phyloP scores from a whole-genome alignment of 192 early-diverging fungal genomes.

The Paraglomus brasilianum region DNA sequence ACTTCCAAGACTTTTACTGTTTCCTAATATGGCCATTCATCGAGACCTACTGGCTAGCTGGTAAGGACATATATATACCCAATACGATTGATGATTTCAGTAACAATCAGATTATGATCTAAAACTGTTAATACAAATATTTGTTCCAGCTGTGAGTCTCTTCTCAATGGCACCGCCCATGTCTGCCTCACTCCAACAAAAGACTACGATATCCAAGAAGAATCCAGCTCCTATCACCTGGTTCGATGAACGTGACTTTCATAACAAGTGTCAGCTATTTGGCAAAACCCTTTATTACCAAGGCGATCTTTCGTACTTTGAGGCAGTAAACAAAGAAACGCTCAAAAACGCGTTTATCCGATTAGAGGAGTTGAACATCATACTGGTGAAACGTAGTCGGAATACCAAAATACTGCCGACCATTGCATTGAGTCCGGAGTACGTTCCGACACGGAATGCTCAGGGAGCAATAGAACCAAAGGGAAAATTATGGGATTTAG shows the following conservation, averaged over 20 bases:
- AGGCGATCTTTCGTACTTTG: conserved; percentile 72
- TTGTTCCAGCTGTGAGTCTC: conserved; percentile 31
- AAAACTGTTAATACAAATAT: too few relatives aligned
- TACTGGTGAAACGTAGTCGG: conserved; percentile 52
- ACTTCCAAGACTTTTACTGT: conserved; percentile 67
- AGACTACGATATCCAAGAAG: background rate
- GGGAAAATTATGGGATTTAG: conserved; percentile 74
- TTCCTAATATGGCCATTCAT: conserved; percentile 88
- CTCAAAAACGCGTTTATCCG: conserved; percentile 75
- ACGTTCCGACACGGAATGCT: conserved; percentile 43
- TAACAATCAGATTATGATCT: too few relatives aligned
- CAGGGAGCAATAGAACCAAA: conserved; percentile 52
- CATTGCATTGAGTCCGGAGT: conserved; percentile 47
- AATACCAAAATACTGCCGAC: conserved; percentile 45
- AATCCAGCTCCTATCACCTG: conserved; percentile 42
- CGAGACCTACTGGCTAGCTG: conserved; percentile 84
- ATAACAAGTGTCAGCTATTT: conserved; percentile 67
- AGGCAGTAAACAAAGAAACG: conserved; percentile 83
- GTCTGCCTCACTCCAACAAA: background rate
- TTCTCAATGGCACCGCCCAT: conserved; percentile 44
- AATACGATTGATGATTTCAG: too few relatives aligned
- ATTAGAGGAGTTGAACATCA: conserved; percentile 65
- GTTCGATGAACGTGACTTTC: conserved; percentile 72
- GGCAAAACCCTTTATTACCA: conserved; percentile 86
- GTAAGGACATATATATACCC: conserved; percentile 46